These are phyloP conservation scores for Verticillium longisporum DNA, from an alignment of 2,329 filamentous ascomycete species.

Conservation along the genomic window DNA sequence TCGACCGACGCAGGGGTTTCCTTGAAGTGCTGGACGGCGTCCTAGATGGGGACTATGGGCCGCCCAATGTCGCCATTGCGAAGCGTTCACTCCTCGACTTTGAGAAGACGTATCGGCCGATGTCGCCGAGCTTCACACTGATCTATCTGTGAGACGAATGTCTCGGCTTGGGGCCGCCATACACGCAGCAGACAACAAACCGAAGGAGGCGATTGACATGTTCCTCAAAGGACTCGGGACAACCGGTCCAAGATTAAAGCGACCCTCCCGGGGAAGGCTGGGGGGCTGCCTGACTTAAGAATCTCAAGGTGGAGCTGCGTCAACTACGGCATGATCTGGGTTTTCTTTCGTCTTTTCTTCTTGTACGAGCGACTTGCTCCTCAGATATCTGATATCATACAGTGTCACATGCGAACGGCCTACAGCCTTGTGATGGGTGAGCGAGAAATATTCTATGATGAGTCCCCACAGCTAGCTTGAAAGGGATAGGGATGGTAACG, in stretches of 20 bases:
- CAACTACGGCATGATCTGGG: conserved; percentile 1
- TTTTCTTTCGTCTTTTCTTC: conserved; percentile 10
- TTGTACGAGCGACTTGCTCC: conserved; percentile 15
- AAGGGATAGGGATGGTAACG: too few species aligned
- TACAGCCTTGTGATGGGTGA: conserved; percentile 21
- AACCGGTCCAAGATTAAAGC: conserved; percentile 17
- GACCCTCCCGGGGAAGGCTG: background rate
- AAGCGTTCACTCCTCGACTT: conserved; percentile 12
- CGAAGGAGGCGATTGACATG: conserved; percentile 10
- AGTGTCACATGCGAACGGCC: conserved; percentile 11
- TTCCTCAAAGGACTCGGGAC: conserved; percentile 16
- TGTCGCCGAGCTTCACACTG: conserved; percentile 2
- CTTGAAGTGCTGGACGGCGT: too few species aligned
- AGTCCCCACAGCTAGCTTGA: background rate
- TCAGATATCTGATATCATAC: conserved; percentile 12
- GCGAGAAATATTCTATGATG: background rate
- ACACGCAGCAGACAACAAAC: background rate
- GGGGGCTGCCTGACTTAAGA: conserved; percentile 7
- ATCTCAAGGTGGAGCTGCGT: conserved; percentile 16
- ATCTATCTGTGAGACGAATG: conserved; percentile 15
- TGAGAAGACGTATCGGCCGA: conserved; percentile 15
- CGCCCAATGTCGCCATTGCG: conserved; percentile 1
- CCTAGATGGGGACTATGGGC: background rate
- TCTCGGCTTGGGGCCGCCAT: conserved; percentile 10
- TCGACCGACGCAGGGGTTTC: conserved; percentile 12